Evolutionary conservation across 2,329 filamentous ascomycete species (phyloP).

Genomic region (Calonectria pseudoturangicola): DNA sequence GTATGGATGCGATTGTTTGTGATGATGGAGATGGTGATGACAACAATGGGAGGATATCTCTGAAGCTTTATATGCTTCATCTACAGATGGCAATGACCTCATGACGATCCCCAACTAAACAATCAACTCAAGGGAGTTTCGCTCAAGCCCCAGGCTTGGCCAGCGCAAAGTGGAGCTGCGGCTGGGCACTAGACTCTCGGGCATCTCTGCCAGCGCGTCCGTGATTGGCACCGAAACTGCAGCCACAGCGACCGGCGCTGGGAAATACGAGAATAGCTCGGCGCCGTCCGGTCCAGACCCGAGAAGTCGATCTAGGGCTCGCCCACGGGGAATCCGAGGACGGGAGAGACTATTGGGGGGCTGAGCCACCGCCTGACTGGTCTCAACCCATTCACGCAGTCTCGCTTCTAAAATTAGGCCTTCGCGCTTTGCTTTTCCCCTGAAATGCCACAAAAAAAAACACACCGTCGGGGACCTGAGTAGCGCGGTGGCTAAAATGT

Average conservation of each 20-base stretch:
- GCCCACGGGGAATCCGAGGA: conserved; percentile 2
- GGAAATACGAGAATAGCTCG: conserved; percentile 10
- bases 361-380: conserved; percentile 16
- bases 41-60: background rate
- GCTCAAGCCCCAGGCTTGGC: background rate
- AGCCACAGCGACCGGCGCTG: background rate
- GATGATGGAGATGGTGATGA: background rate
- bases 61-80: background rate
- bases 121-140: too few relatives aligned
- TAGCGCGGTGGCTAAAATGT: background rate
- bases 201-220: background rate
- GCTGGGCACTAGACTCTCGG: conserved; percentile 6
- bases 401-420: conserved; percentile 16
- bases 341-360: background rate
- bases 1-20: background rate
- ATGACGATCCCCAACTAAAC: background rate
- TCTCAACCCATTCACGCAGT: background rate
- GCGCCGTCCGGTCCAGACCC: background rate
- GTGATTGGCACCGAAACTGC: background rate
- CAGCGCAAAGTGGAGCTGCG: background rate
- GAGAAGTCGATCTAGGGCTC: background rate
- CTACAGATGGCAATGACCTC: background rate
- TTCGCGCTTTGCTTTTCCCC: background rate
- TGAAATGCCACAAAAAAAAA: too few relatives aligned
- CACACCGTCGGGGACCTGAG: background rate